Percentiles rank a stretch among this genome's conserved stretches.
phyloP scores from a whole-genome alignment of 176 grass and related monocot genomes.

The Zoysia pacifica region DNA sequence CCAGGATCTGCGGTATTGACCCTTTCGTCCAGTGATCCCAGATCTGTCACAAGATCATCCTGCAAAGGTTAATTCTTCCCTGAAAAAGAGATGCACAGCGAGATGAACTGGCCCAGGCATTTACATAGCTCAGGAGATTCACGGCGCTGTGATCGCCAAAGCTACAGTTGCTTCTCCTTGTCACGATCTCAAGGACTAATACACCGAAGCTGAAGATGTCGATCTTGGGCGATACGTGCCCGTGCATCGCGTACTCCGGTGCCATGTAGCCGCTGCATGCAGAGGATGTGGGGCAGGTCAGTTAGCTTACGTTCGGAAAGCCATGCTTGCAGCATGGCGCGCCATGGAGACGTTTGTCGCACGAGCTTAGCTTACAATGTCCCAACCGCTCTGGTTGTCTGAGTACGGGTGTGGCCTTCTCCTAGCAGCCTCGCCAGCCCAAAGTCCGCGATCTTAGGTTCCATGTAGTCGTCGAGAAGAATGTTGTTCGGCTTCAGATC shows the following conservation, averaged over 20 bases:
- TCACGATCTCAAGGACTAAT: slow-evolving; percentile 54
- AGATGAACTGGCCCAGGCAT: background rate
- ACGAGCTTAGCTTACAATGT: slow-evolving; percentile 42
- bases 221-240: slow-evolving; percentile 45
- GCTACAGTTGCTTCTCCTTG: slow-evolving; percentile 35
- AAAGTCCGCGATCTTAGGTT: slow-evolving; percentile 57
- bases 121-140: slow-evolving; percentile 52
- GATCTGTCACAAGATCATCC: slow-evolving; percentile 21
- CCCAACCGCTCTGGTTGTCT: slow-evolving; percentile 29
- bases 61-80: background rate
- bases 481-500: slow-evolving; percentile 54
- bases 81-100: background rate
- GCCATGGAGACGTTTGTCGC: background rate
- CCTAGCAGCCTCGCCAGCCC: slow-evolving; percentile 44
- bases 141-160: background rate
- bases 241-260: slow-evolving; percentile 11
- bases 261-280: slow-evolving; percentile 55
- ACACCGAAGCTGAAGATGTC: slow-evolving; percentile 61
- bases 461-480: slow-evolving; percentile 42
- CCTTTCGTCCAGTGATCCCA: slow-evolving; percentile 55
- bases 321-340: background rate
- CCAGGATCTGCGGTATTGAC: slow-evolving; percentile 34
- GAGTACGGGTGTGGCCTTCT: slow-evolving; percentile 32
- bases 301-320: slow-evolving; percentile 21
- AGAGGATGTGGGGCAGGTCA: background rate